Base-by-base conservation (phyloP, 768 basidiomycete species). In the Symmetrospora coprosmae region DNA sequence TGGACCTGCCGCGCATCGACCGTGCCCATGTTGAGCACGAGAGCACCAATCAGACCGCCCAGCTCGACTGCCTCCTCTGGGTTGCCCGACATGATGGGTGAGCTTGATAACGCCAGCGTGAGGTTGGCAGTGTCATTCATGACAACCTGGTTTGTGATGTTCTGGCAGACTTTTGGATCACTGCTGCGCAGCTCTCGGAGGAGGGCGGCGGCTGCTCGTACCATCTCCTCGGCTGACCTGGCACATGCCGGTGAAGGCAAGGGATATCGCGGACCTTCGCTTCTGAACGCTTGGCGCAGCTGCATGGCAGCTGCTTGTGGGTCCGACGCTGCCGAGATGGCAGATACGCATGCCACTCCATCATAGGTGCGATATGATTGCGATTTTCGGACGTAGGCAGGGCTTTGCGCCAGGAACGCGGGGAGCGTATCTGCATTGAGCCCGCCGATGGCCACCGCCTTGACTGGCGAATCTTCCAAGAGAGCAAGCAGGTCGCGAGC, bases 21-120 rank as follows among this genome's bases (percentile, higher is more conserved):
- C 2, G 87, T 88, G 35, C 91, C 91, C 61, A 91, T 85, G 71
- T 96, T 94, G 62, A 94, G 76, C 4, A 96, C 76, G 17, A 91
- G 75, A 1, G 81, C 82, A 16, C 81, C 80, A 43, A 79, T 78
- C 46, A 82, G 78, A 33, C 75, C 74, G 53, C 81, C 76, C 19
- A 96, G 76, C 62, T 91, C 86, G 27, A 80, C 78, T 78, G 89
- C 88, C 70, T 96, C 91, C 60, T 78, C 76, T 0, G 83, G 78
- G 23, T 83, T 81, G 19, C 85, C 83, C 2, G 90, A 86, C 91
- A 96, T 96, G 69, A 96, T 90, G 0, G 91, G 91, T 61, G 86
- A 89, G 14, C 82, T 88, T 17, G 86, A 85, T 3, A 94, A 68
- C 0, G 88, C 87, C 5, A 96, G 77, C 1, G 89, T 92, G 1